Evolutionary conservation across 768 basidiomycete genomes (phyloP), one percentile per base, ranked within the genome.

Genomic region (Auricularia sp.): DNA sequence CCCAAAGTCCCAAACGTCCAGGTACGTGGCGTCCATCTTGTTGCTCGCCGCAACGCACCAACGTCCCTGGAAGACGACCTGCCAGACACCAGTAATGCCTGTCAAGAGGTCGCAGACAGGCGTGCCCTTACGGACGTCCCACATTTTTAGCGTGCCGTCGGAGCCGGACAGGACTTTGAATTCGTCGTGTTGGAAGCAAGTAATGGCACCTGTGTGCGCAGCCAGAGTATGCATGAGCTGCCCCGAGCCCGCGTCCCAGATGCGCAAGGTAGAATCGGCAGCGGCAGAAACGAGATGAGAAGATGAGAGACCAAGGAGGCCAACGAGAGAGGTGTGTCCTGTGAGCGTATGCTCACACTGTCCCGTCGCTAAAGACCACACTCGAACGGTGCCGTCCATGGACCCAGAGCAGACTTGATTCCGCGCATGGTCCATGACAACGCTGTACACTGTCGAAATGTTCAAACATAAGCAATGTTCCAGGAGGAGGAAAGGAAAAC

Each of bases 161-260:
- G 90, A 91, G 12, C 96, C 96, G 70, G 90, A 92, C 35, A 99
- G 82, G 56, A 98, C 92, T 73, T 97, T 98, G 80, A 91, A 93
- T 73, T 98, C 95, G 73, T 98, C 96, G 69, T 97, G 94, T 74
- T 96, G 93, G 81, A 98, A 98, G 77, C 96, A 99, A 18, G 97
- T 98, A 69, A 99, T 98, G n/a, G 96, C 94, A 23, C 95, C 96
- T 5, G 89, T 90, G 73, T 98, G 96, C 1, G 91, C 93, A 3
- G 88, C 87, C 36, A 99, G 83, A 0, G 88, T 87, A 68, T 94
- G 88, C 44, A 83, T 85, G 36, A 91, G 80, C 65, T 87, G 86
- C 64, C 93, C 92, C 0, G 84, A 84, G 43, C 87, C 85, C 1
- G 94, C 91, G 71, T 98, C 89, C 96, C 96, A 98, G 51, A 98